These are phyloP conservation scores for Plantago elongata DNA, from an alignment of 257 asterid species.

Conservation along the genomic window DNA sequence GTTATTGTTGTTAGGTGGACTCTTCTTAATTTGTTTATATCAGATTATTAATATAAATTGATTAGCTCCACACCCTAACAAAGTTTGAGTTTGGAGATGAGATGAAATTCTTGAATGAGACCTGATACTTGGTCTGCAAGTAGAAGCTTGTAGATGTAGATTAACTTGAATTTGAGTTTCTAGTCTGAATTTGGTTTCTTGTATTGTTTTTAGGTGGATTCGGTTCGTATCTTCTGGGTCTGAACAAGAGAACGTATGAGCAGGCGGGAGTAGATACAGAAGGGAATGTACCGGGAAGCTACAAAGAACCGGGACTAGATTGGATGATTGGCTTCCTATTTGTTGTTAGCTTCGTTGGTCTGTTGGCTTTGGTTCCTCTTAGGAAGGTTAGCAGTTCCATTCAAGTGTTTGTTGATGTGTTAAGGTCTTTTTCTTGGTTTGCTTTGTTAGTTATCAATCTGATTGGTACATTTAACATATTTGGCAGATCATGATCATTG, in stretches of 20 bases:
- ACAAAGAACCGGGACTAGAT: slow-evolving; percentile 50
- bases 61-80: no score
- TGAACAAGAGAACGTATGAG: slow-evolving; percentile 51
- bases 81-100: no score
- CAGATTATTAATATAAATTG: no score
- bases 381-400: slow-evolving; percentile 42
- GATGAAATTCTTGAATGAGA: no score
- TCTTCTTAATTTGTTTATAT: slow-evolving; percentile 7
- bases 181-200: neutral
- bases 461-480: neutral
- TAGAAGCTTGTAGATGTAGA: neutral
- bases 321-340: slow-evolving; percentile 79
- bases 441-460: neutral
- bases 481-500: slow-evolving; percentile 17
- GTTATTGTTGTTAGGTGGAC: slow-evolving; percentile 43
- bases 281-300: slow-evolving; percentile 51
- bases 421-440: no score
- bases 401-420: neutral
- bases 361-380: slow-evolving; percentile 65
- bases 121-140: no score
- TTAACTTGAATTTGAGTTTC: neutral
- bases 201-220: slow-evolving; percentile 46
- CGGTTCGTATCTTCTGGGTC: slow-evolving; percentile 58
- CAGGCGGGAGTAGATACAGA: slow-evolving; percentile 53
- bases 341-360: slow-evolving; percentile 56